Percentiles rank a stretch among this genome's conserved stretches.
phyloP scores from a whole-genome alignment of 163 green algal species.

The Picocystis sp. region DNA sequence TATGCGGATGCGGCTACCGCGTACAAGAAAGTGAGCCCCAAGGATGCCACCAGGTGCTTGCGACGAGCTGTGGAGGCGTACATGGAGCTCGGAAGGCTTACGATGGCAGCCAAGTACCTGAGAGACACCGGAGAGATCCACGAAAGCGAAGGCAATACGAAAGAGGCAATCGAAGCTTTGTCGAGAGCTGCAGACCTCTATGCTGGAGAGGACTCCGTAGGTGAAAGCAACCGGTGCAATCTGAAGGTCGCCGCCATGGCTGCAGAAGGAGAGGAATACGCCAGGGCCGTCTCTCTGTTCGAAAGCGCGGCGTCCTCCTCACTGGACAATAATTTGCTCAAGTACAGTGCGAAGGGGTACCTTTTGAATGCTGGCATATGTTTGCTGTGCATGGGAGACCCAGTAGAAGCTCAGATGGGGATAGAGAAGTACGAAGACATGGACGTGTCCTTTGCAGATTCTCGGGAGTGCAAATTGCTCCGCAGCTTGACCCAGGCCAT shows the following conservation, averaged over 20 bases:
- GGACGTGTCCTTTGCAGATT: constrained; percentile 53
- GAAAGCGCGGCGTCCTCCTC: constrained; percentile 55
- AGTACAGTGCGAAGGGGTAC: constrained; percentile 79
- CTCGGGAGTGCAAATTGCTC: constrained; percentile 46
- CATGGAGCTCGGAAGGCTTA: constrained; percentile 81
- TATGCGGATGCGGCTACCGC: constrained; percentile 74
- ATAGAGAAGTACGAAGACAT: constrained; percentile 45
- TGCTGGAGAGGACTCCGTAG: constrained; percentile 50
- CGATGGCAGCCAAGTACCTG: constrained; percentile 76
- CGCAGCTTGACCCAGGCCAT: constrained; percentile 29
- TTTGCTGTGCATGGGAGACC: constrained; percentile 32
- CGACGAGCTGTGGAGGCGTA: constrained; percentile 64
- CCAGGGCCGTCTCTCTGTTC: constrained; percentile 32
- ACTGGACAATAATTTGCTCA: constrained; percentile 89
- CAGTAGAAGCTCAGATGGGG: constrained; percentile 18
- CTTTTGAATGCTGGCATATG: constrained; percentile 81
- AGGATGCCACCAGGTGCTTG: constrained; percentile 35
- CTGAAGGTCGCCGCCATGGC: constrained; percentile 50
- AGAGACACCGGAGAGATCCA: constrained; percentile 65
- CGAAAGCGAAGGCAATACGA: constrained; percentile 58
- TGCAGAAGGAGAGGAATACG: constrained; percentile 16
- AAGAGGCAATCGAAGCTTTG: constrained; percentile 56
- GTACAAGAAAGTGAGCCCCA: constrained; percentile 47
- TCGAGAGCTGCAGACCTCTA: constrained; percentile 80
- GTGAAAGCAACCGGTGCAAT: constrained; percentile 69